These are phyloP conservation scores for Pseudozyma hubeiensis DNA, from an alignment of 1,284 basidiomycete species.

Conservation along the genomic window DNA sequence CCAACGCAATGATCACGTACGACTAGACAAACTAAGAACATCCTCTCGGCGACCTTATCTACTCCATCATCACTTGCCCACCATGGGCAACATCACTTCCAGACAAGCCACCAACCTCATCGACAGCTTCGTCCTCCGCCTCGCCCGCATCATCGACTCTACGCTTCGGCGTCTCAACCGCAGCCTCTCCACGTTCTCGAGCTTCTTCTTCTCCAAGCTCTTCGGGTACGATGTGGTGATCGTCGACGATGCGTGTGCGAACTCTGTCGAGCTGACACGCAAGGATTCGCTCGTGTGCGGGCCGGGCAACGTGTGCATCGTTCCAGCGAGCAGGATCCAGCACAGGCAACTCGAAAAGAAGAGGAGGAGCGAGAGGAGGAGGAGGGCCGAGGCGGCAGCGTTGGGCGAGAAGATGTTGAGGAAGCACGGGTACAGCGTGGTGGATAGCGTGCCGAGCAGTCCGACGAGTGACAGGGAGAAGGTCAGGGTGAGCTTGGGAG, in stretches of 20 bases:
- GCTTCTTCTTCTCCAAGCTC: conserved; percentile 21
- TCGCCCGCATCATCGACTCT: conserved; percentile 30
- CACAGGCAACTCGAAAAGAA: conserved; percentile 28
- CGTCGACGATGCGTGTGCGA: conserved; percentile 1
- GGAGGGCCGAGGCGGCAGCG: conserved; percentile 38
- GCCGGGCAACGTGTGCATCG: conserved; percentile 39
- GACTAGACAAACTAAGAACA: no score
- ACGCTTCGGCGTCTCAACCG: conserved; percentile 32
- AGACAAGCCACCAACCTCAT: conserved; percentile 18
- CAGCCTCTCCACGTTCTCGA: conserved; percentile 20
- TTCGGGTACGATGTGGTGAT: conserved; percentile 45
- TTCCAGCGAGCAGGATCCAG: conserved; percentile 18
- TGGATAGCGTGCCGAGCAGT: conserved; percentile 7
- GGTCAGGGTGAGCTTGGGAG: conserved; percentile 11
- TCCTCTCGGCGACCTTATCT: no score
- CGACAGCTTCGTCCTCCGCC: conserved; percentile 24
- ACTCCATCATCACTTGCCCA: no score
- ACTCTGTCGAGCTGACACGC: not conserved
- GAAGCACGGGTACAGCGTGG: conserved; percentile 6
- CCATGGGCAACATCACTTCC: conserved; percentile 33
- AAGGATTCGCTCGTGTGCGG: conserved; percentile 19
- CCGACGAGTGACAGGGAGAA: conserved; percentile 5
- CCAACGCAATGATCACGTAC: no score
- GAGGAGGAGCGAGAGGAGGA: conserved; percentile 33
- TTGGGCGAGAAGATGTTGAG: conserved; percentile 13